These are phyloP conservation scores for Plasmodium vinckei DNA, from an alignment of 169 alveolate genomes.

Conservation along the genomic window DNA sequence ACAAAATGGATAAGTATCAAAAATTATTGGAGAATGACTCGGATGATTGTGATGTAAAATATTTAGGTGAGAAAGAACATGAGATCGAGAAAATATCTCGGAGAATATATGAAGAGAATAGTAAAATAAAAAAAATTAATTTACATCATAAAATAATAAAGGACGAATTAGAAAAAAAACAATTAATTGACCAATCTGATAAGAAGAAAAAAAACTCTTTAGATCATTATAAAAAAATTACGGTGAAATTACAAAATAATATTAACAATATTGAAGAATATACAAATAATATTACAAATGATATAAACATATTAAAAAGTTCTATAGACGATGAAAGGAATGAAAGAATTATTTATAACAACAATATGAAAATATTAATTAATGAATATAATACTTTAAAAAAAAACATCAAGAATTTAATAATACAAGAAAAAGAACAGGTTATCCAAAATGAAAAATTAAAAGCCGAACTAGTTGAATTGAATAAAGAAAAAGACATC, in stretches of 20 bases:
- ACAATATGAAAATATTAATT: conserved; percentile 67
- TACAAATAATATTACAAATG: conserved; percentile 72
- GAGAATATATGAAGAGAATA: conserved; percentile 70
- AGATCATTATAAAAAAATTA: conserved; percentile 61
- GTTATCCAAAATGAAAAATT: conserved; percentile 16
- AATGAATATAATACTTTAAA: conserved; percentile 68
- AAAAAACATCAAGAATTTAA: conserved; percentile 43
- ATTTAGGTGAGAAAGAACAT: conserved; percentile 57
- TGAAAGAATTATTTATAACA: conserved; percentile 69
- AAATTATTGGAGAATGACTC: not conserved
- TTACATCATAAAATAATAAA: conserved; percentile 67
- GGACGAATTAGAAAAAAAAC: conserved; percentile 64
- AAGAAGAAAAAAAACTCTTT: conserved; percentile 56
- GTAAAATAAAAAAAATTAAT: conserved; percentile 72
- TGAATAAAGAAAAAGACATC: conserved; percentile 62
- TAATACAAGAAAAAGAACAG: conserved; percentile 52
- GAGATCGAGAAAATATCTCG: conserved; percentile 71
- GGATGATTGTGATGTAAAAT: conserved; percentile 23
- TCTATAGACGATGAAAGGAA: conserved; percentile 73
- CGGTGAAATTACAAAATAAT: conserved; percentile 52
- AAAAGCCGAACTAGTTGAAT: conserved; percentile 41
- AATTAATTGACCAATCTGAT: conserved; percentile 56
- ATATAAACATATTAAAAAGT: conserved; percentile 51
- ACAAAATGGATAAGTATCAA: not conserved
- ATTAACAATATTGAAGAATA: conserved; percentile 68